These are phyloP conservation scores for Aureobasidium sp. DNA, from an alignment of 2,329 filamentous ascomycete species.

Conservation along the genomic window DNA sequence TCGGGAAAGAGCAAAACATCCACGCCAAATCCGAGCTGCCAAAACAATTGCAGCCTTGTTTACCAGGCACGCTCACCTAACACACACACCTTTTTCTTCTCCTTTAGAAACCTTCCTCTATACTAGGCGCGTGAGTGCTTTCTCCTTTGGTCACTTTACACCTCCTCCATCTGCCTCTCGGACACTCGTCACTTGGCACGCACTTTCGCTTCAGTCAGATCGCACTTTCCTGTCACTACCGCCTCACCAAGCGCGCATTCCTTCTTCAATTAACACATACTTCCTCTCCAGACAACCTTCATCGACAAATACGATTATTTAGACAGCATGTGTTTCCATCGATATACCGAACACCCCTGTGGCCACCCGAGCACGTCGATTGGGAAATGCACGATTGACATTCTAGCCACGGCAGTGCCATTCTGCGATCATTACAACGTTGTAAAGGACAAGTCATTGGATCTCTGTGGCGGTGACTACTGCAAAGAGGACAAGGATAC, in stretches of 20 bases:
- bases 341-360: background rate
- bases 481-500: constrained; percentile 12
- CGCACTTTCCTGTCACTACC: background rate
- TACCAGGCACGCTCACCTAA: background rate
- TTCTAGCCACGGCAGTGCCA: background rate
- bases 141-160: background rate
- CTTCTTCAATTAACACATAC: background rate
- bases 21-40: background rate
- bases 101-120: background rate
- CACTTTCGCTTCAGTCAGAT: background rate
- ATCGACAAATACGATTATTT: background rate
- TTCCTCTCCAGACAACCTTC: background rate
- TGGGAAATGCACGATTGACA: background rate
- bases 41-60: background rate
- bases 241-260: background rate
- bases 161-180: background rate
- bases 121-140: background rate
- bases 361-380: background rate
- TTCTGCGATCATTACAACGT: constrained; percentile 8
- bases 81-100: background rate
- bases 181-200: background rate
- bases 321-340: constrained; percentile 11
- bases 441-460: background rate
- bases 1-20: background rate
- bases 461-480: background rate